Conservation (phyloP, 2,329 filamentous ascomycete genomes). For the Apiospora koreana region DNA sequence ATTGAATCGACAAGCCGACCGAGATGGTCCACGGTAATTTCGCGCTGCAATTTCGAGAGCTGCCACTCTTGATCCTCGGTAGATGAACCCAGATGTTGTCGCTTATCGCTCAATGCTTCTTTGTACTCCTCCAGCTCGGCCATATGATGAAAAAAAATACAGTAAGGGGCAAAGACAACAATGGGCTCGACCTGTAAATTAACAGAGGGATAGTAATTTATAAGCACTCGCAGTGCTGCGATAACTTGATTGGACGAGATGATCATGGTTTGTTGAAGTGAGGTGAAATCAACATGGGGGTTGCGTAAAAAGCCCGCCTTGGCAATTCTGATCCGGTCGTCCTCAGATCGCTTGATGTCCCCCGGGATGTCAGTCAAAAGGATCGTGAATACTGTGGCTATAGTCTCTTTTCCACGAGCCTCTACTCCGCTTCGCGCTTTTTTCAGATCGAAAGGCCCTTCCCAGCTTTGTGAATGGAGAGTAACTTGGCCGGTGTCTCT, state of each 20-base stretch:
- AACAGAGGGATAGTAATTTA: conserved; percentile 10
- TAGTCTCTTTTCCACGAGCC: neutral
- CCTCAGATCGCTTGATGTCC: neutral
- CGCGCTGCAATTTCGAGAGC: neutral
- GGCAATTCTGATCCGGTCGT: neutral
- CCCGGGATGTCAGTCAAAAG: neutral
- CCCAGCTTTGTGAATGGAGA: neutral
- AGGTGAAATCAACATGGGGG: neutral
- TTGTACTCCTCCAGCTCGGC: conserved; percentile 6
- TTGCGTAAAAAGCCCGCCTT: neutral
- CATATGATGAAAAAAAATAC: conserved; percentile 8
- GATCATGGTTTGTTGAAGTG: neutral
- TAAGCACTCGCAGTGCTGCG: neutral
- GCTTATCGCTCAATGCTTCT: neutral
- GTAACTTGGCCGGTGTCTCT: accelerated
- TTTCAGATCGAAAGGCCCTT: neutral
- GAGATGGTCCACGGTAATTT: neutral
- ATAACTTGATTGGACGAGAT: conserved; percentile 12
- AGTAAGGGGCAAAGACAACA: neutral
- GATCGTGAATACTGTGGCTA: neutral
- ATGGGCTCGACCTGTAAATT: neutral
- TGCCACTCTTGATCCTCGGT: neutral
- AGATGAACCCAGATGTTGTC: neutral
- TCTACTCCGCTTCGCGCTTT: neutral
- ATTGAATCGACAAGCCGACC: neutral